These are phyloP conservation scores for Pouteria campechiana DNA, from an alignment of 179 eudicot species.

Conservation along the genomic window DNA sequence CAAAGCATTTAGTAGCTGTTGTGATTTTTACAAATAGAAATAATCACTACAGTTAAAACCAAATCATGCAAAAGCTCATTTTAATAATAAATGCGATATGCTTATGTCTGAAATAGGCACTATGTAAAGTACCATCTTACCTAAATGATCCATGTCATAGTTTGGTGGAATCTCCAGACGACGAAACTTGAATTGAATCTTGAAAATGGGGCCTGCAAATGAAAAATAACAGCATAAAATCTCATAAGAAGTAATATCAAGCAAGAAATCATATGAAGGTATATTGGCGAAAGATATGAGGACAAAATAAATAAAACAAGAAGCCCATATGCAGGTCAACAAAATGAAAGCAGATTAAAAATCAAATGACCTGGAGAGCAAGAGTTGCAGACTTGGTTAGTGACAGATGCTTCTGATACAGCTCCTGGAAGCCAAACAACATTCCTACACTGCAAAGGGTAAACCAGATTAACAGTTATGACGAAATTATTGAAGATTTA, in stretches of 20 bases:
- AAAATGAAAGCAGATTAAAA: background rate
- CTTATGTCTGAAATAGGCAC: too few relatives aligned
- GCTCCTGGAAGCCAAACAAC: constrained; percentile 99
- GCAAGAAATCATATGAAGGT: too few relatives aligned
- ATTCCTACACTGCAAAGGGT: constrained; percentile 70
- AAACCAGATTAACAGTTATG: too few relatives aligned
- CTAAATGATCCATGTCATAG: constrained; percentile 69
- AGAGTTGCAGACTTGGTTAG: constrained; percentile 50
- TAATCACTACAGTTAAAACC: too few relatives aligned
- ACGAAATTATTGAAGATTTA: too few relatives aligned
- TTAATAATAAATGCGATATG: too few relatives aligned
- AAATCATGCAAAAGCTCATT: too few relatives aligned
- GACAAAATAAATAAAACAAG: background rate
- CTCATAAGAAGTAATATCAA: background rate
- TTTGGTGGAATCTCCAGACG: constrained; percentile 76
- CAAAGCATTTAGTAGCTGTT: too few relatives aligned
- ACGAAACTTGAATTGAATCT: constrained; percentile 86
- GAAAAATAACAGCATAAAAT: background rate
- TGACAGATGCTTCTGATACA: constrained; percentile 67
- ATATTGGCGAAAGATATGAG: background rate
- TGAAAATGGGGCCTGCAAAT: constrained; percentile 64
- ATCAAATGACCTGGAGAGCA: constrained; percentile 64
- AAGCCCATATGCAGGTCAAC: background rate
- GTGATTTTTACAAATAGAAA: too few relatives aligned
- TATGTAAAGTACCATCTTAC: too few relatives aligned